Conservation (phyloP, 2,329 filamentous ascomycete genomes). For the Colletotrichum sp. region DNA sequence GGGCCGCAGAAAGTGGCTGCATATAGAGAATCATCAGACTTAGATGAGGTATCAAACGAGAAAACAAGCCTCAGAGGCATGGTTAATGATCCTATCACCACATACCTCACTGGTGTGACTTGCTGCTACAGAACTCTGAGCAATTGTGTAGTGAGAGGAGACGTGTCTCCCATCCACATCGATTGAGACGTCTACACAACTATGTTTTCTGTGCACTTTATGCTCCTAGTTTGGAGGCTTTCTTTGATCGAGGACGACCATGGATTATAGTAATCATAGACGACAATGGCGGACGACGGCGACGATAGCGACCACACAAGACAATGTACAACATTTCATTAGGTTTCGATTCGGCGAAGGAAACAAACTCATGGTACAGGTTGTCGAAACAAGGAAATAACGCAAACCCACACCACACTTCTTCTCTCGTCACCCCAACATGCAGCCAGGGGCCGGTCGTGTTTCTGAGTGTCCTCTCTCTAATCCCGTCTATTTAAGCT, state of each 20-base stretch:
- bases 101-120: background rate
- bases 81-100: background rate
- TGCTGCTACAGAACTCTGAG: background rate
- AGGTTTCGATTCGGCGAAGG: background rate
- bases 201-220: background rate
- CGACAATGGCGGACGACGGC: background rate
- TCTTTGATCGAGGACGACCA: background rate
- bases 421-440: background rate
- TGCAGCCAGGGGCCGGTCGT: background rate
- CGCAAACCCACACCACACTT: background rate
- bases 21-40: background rate
- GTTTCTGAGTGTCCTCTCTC: background rate
- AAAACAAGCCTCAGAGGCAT: background rate
- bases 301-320: background rate
- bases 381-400: background rate
- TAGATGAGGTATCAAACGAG: background rate
- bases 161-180: background rate
- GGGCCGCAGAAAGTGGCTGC: background rate
- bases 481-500: slow-evolving; percentile 35
- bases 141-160: background rate
- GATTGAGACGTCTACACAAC: background rate
- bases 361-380: background rate
- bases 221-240: background rate
- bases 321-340: background rate
- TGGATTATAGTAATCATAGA: background rate